Percentiles rank a stretch among this genome's conserved stretches.
These are phyloP conservation scores for Ustilago shanxiensis DNA, from an alignment of 1,284 basidiomycete genomes.

Conservation along the genomic window DNA sequence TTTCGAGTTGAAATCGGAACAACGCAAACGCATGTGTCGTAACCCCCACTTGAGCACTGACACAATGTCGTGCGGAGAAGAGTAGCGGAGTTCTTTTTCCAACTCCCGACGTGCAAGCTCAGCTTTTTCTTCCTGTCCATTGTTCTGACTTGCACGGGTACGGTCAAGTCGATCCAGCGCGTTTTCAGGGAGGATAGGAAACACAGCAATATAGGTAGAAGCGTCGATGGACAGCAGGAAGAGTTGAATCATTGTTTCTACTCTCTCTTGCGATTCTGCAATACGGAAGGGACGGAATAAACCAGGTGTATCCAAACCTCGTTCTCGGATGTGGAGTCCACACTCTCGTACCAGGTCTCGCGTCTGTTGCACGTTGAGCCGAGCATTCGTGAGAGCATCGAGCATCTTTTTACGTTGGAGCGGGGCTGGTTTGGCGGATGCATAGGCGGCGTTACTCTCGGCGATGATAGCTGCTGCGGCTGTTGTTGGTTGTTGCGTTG, in stretches of 20 bases:
- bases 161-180: slow-evolving; percentile 28
- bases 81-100: slow-evolving; percentile 51
- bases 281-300: slow-evolving; percentile 60
- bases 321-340: slow-evolving; percentile 42
- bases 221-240: slow-evolving; percentile 53
- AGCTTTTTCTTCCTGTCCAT: slow-evolving; percentile 8
- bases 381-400: slow-evolving; percentile 47
- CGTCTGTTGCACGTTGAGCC: slow-evolving; percentile 29
- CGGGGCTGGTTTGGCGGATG: slow-evolving; percentile 19
- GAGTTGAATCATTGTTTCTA: slow-evolving; percentile 55
- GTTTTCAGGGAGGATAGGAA: slow-evolving; percentile 42
- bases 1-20: slow-evolving; percentile 45
- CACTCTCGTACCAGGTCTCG: slow-evolving; percentile 47
- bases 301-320: slow-evolving; percentile 59
- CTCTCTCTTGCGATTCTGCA: slow-evolving; percentile 41
- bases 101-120: slow-evolving; percentile 34
- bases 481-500: slow-evolving; percentile 8
- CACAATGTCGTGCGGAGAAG: slow-evolving; percentile 53
- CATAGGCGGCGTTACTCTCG: slow-evolving; percentile 35
- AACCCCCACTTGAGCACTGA: slow-evolving; percentile 60
- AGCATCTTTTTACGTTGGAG: slow-evolving; percentile 36
- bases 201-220: slow-evolving; percentile 45
- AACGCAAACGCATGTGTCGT: slow-evolving; percentile 44
- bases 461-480: slow-evolving; percentile 45
- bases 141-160: not conserved